Conservation (phyloP, 2,329 filamentous ascomycete species). For the Lasiodiplodia hormozganensis region DNA sequence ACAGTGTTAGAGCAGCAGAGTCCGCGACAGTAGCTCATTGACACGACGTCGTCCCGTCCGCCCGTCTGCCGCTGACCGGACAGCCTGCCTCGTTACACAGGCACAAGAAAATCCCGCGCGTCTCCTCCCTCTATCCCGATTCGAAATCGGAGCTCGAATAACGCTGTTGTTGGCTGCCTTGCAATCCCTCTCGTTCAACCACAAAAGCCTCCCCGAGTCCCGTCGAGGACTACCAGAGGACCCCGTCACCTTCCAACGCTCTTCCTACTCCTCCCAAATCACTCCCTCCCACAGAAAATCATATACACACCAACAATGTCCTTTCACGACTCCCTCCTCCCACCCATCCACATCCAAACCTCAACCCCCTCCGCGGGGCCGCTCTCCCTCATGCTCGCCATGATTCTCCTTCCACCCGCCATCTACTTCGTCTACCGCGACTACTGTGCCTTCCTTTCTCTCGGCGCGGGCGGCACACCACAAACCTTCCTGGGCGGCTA, state of each 20-base stretch:
- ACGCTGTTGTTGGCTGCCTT: neutral
- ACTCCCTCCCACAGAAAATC: neutral
- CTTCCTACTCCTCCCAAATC: neutral
- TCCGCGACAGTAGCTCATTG: neutral
- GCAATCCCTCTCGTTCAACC: neutral
- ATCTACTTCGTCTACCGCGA: slow-evolving; percentile 65
- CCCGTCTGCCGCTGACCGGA: neutral
- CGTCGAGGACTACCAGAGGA: neutral
- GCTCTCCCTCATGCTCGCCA: slow-evolving; percentile 36
- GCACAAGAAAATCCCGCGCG: neutral
- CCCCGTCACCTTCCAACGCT: neutral
- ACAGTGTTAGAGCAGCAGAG: neutral
- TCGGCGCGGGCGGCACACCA: slow-evolving; percentile 83
- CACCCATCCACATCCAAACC: neutral
- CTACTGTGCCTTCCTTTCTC: slow-evolving; percentile 75
- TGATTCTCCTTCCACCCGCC: slow-evolving; percentile 27
- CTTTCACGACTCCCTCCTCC: neutral
- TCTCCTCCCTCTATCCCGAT: too few relatives aligned
- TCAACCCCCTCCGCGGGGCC: neutral
- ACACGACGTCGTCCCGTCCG: too few relatives aligned
- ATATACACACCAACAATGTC: neutral
- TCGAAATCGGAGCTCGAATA: neutral
- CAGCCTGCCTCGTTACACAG: neutral
- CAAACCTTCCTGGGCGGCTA: slow-evolving; percentile 73
- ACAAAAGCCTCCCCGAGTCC: neutral